A percentile compares a stretch with the other conserved stretches of the same genome.
Conservation (phyloP, 2,329 filamentous ascomycete genomes). For the Ascochyta lentis region DNA sequence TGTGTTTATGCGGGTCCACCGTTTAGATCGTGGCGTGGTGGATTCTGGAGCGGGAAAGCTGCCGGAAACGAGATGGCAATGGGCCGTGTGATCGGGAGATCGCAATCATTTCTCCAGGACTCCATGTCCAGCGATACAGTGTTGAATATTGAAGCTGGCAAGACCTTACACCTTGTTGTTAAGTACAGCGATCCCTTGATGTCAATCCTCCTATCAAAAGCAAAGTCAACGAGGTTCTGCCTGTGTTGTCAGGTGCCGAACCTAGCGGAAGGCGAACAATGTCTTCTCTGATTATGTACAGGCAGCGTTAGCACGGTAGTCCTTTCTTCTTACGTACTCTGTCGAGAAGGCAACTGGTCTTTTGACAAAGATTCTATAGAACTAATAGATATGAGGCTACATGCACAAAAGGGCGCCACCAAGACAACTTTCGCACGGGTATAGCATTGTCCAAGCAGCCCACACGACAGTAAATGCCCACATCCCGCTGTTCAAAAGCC, state of each 20-base stretch:
- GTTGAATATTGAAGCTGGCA: background rate
- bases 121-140: background rate
- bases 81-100: conserved; percentile 7
- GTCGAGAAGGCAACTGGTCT: too few species aligned
- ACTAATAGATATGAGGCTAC: too few species aligned
- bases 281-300: too few species aligned
- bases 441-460: too few species aligned
- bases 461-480: too few species aligned
- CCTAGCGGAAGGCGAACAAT: background rate
- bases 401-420: too few species aligned
- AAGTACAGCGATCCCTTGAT: background rate
- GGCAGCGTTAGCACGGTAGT: too few species aligned
- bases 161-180: background rate
- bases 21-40: conserved; percentile 13
- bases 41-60: conserved; percentile 12
- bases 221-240: background rate
- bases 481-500: too few species aligned
- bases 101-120: background rate
- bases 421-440: too few species aligned
- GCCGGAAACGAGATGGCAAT: conserved; percentile 3
- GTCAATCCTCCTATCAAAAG: conserved; percentile 6
- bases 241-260: background rate
- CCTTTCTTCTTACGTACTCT: too few species aligned
- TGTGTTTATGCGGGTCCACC: conserved; percentile 10
- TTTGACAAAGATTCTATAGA: too few species aligned